These are phyloP conservation scores for Quercus dentata DNA, from an alignment of 306 rosid genomes.

Conservation along the genomic window DNA sequence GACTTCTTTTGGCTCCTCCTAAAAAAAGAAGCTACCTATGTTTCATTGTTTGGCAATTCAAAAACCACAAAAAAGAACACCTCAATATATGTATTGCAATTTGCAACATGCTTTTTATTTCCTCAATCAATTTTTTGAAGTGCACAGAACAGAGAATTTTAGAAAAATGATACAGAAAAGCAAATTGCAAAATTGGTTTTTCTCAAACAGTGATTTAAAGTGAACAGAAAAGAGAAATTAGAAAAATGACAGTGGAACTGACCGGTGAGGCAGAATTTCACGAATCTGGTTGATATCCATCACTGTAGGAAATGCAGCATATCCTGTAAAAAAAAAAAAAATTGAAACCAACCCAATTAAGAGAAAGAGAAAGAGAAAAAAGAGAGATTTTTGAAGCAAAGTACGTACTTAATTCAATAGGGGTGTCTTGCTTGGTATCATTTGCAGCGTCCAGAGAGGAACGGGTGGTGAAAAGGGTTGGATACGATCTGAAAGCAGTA, in stretches of 20 bases:
- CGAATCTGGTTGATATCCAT: conserved; percentile 52
- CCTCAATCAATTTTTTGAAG: no score
- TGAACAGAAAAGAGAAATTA: background rate
- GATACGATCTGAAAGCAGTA: conserved; percentile 32
- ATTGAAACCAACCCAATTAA: background rate
- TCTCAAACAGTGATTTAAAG: background rate
- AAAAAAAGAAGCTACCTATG: conserved; percentile 28
- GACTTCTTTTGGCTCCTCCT: conserved; percentile 1
- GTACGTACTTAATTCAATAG: conserved; percentile 55
- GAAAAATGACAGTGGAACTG: background rate
- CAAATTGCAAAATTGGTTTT: no score
- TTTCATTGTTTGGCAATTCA: conserved; percentile 31
- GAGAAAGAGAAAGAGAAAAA: background rate
- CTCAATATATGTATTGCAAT: no score
- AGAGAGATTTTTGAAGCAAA: background rate
- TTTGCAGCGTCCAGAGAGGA: conserved; percentile 39
- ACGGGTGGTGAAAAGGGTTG: conserved; percentile 22
- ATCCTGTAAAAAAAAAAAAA: conserved; percentile 19
- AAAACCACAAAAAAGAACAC: background rate
- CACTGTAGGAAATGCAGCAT: conserved; percentile 48
- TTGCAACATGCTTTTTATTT: no score
- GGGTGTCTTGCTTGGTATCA: conserved; percentile 34
- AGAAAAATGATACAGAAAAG: no score
- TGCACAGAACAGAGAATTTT: no score
- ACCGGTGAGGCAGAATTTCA: conserved; percentile 52